These are phyloP conservation scores for Coprinopsis marcescibilis DNA, from an alignment of 768 basidiomycete genomes.

Conservation along the genomic window DNA sequence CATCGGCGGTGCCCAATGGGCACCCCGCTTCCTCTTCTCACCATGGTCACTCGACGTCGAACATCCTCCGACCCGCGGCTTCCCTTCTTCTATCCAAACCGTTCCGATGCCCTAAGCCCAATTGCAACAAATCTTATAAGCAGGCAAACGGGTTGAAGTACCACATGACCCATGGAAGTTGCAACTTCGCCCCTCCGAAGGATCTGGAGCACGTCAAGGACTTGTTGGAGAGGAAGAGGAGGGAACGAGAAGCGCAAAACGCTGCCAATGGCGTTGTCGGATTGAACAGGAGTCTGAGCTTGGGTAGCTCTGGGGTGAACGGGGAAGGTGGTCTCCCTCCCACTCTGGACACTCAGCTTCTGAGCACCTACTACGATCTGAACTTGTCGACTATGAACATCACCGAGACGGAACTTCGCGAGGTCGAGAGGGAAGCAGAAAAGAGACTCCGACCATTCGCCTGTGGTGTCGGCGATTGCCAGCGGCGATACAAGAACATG, in stretches of 20 bases:
- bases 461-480: slow-evolving; percentile 82
- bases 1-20: neutral
- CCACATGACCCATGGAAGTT: slow-evolving; percentile 88
- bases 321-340: slow-evolving; percentile 7
- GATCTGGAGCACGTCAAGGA: slow-evolving; percentile 74
- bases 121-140: slow-evolving; percentile 95
- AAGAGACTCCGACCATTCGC: slow-evolving; percentile 78
- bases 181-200: slow-evolving; percentile 89
- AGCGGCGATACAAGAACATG: slow-evolving; percentile 96
- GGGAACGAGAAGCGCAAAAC: slow-evolving; percentile 28
- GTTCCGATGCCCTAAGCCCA: slow-evolving; percentile 89
- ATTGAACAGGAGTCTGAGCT: neutral
- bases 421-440: slow-evolving; percentile 82
- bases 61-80: slow-evolving; percentile 34
- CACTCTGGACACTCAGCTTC: slow-evolving; percentile 9
- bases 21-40: slow-evolving; percentile 15
- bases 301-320: neutral
- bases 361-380: slow-evolving; percentile 30
- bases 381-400: slow-evolving; percentile 30
- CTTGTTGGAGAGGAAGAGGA: slow-evolving; percentile 52
- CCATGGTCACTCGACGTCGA: slow-evolving; percentile 13
- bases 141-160: slow-evolving; percentile 95
- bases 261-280: neutral
- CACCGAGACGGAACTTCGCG: slow-evolving; percentile 58
- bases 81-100: slow-evolving; percentile 76